phyloP scores from a whole-genome alignment of 345 rosid genomes.

The Syzygium jambos region DNA sequence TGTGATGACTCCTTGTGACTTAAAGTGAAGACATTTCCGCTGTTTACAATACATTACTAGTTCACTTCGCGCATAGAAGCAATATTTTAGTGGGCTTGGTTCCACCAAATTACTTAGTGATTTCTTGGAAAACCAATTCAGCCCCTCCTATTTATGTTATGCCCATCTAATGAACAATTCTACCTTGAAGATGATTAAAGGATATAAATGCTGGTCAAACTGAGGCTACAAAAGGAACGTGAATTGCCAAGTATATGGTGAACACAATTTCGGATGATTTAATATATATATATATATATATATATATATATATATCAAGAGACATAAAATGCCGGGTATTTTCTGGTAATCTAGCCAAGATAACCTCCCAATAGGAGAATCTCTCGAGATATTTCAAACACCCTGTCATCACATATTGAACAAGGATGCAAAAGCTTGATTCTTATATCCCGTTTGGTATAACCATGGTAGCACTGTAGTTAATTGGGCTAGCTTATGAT shows the following conservation, averaged over 20 bases:
- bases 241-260: neutral
- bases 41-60: neutral
- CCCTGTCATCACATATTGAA: fast-evolving
- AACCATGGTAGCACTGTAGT: fast-evolving
- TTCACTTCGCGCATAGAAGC: neutral
- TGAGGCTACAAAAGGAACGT: neutral
- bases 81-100: neutral
- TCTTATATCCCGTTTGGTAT: neutral
- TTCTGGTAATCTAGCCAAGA: neutral
- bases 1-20: neutral
- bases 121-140: neutral
- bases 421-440: neutral
- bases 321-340: fast-evolving
- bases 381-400: neutral
- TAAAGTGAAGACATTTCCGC: too few species aligned
- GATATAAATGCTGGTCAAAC: neutral
- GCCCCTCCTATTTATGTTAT: neutral
- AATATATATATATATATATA: neutral
- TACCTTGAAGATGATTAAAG: neutral
- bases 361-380: fast-evolving
- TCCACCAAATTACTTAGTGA: neutral
- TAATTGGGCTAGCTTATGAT: fast-evolving
- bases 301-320: neutral
- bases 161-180: neutral
- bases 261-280: neutral